Base-by-base conservation (phyloP, 352 stramenopile genomes). In the Detonula confervacea region DNA sequence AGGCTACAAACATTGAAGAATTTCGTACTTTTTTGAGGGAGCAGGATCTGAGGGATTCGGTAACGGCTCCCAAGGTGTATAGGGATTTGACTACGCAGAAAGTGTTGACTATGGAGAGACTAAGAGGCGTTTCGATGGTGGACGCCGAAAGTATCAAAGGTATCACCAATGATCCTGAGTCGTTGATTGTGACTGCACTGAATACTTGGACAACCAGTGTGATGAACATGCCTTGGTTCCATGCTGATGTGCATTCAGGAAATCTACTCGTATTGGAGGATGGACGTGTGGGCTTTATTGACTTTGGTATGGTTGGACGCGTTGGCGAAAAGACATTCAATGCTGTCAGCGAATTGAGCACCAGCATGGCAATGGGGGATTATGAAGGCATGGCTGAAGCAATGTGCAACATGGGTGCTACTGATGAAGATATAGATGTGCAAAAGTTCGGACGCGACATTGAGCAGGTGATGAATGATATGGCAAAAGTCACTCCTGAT, bases 261-360 rank as follows among this genome's bases (percentile, higher is more conserved):
- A 90, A 91, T 49, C 68, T 95, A 16, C 57, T 95, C 8, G 82
- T 95, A 0, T 69, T 95, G 25, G 79, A 94, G 30, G 93, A 96
- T 74, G 92, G 92, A 25, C 74, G 92, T 16, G 88, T 96, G 1
- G 93, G 88, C 24, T 96, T 96, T 57, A 96, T 96, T 73, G 93
- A 96, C 73, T 96, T 96, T 83, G 93, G 93, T 47, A 96, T 96
- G 72, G 91, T 95, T 9, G 92, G 92, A 22, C 83, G 89, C 18
- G 89, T 96, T 22, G 86, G 79, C 25, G 86, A 92, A 27, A 92
- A 91, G 52, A 93, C 88, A 16, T 95, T 93, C 61, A 71, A 87
- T 39, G 89, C 90, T 8, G 91, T 96, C 2, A 94, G 87, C 61
- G 89, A 93, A 54, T 71, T 96, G 3, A 93, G 83, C 52, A 85